Conservation (phyloP, 1,284 basidiomycete genomes). For the Ceratobasidium sp. region DNA sequence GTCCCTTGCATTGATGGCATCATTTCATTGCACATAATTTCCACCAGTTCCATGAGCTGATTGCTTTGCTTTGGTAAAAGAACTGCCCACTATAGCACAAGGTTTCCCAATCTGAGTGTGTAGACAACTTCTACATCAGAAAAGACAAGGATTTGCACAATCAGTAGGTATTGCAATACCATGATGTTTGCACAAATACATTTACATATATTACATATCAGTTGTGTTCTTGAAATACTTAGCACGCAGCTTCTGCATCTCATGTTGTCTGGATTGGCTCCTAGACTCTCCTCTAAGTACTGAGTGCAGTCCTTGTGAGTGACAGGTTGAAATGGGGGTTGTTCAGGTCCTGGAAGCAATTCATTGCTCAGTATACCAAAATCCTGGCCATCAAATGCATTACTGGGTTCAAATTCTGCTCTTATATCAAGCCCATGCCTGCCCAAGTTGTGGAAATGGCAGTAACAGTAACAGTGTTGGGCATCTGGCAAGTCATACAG, state of each 20-base stretch:
- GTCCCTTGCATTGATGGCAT: too few relatives aligned
- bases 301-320: background rate
- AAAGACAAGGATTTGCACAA: background rate
- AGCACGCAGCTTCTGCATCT: background rate
- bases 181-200: background rate
- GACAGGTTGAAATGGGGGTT: background rate
- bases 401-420: too few relatives aligned
- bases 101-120: too few relatives aligned
- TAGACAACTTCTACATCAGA: too few relatives aligned
- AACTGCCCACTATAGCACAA: too few relatives aligned
- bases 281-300: background rate
- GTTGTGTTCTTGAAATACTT: background rate
- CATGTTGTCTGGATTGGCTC: background rate
- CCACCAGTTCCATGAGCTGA: too few relatives aligned
- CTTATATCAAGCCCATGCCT: too few relatives aligned
- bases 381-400: background rate
- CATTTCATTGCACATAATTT: too few relatives aligned
- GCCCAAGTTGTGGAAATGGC: too few relatives aligned
- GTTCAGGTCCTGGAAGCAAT: too few relatives aligned
- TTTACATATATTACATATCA: conserved; percentile 12
- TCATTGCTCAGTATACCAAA: background rate
- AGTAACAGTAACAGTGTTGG: background rate
- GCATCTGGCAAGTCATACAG: background rate
- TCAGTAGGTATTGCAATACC: background rate
- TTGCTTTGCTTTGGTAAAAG: too few relatives aligned